These are phyloP conservation scores for Exophiala alcalophila DNA, from an alignment of 2,329 filamentous ascomycete genomes.

Conservation along the genomic window DNA sequence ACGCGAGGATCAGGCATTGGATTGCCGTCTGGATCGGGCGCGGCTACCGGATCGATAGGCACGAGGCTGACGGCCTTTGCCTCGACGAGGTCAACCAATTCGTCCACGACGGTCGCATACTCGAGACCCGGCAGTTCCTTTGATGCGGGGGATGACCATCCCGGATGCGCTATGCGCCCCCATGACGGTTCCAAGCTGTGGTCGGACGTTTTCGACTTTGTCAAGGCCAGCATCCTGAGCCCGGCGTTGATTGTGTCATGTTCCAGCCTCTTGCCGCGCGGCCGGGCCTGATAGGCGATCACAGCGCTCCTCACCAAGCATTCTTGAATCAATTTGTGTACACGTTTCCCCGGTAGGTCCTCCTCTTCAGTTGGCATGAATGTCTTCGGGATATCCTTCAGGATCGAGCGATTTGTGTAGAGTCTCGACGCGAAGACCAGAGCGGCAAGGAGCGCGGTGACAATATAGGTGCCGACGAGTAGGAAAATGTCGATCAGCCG, in stretches of 20 bases:
- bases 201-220: slow-evolving; percentile 22
- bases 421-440: slow-evolving; percentile 81
- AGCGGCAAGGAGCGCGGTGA: slow-evolving; percentile 66
- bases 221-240: slow-evolving; percentile 23
- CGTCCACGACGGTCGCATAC: slow-evolving; percentile 74
- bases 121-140: slow-evolving; percentile 75
- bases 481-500: slow-evolving; percentile 81
- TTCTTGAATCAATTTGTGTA: slow-evolving; percentile 71
- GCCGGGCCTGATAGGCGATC: slow-evolving; percentile 74
- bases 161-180: slow-evolving; percentile 80
- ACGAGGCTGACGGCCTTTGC: slow-evolving; percentile 87
- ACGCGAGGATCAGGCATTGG: slow-evolving; percentile 47
- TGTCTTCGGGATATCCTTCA: slow-evolving; percentile 78
- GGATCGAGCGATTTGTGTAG: slow-evolving; percentile 76
- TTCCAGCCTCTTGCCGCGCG: slow-evolving; percentile 56
- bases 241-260: slow-evolving; percentile 25
- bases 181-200: slow-evolving; percentile 56
- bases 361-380: slow-evolving; percentile 84
- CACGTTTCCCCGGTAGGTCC: slow-evolving; percentile 67
- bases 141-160: slow-evolving; percentile 80
- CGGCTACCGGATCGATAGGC: slow-evolving; percentile 54
- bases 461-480: slow-evolving; percentile 70
- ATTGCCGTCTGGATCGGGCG: slow-evolving; percentile 38
- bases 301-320: slow-evolving; percentile 73
- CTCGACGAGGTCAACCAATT: slow-evolving; percentile 86